Conservation (phyloP, 176 grass and related monocot genomes). For the Stipa capillata region DNA sequence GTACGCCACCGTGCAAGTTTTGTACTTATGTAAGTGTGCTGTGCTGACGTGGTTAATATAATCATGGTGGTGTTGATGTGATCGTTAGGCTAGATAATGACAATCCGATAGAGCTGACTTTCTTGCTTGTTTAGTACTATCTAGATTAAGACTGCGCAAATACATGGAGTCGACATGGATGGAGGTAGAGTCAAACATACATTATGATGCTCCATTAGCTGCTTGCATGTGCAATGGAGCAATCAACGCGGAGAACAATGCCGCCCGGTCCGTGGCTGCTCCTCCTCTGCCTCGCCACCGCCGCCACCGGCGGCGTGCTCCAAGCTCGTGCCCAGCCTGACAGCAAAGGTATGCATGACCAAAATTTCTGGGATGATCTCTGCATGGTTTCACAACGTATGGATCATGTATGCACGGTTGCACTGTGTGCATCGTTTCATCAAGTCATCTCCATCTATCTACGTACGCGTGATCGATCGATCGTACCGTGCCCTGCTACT, state of each 20-base stretch:
- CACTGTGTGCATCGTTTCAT: too few relatives aligned
- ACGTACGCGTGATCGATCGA: too few relatives aligned
- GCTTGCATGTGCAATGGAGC: neutral
- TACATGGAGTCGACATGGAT: neutral
- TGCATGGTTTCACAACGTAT: neutral
- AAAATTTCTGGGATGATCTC: too few relatives aligned
- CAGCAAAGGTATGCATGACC: constrained; percentile 3
- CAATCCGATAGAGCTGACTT: neutral
- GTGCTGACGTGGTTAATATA: neutral
- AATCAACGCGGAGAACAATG: neutral
- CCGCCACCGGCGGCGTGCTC: neutral
- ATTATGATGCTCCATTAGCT: neutral
- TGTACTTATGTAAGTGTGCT: neutral
- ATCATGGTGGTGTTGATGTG: neutral
- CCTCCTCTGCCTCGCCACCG: constrained; percentile 8
- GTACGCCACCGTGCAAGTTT: neutral
- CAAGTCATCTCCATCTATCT: too few relatives aligned
- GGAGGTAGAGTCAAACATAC: neutral
- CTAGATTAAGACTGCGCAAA: too few relatives aligned
- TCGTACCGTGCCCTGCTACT: neutral
- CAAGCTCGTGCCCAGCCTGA: constrained; percentile 24
- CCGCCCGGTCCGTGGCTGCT: neutral
- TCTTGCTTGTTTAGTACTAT: neutral
- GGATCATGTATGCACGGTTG: neutral
- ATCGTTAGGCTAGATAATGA: neutral